Conservation (phyloP, 169 alveolate species). For the Theileria equi region DNA sequence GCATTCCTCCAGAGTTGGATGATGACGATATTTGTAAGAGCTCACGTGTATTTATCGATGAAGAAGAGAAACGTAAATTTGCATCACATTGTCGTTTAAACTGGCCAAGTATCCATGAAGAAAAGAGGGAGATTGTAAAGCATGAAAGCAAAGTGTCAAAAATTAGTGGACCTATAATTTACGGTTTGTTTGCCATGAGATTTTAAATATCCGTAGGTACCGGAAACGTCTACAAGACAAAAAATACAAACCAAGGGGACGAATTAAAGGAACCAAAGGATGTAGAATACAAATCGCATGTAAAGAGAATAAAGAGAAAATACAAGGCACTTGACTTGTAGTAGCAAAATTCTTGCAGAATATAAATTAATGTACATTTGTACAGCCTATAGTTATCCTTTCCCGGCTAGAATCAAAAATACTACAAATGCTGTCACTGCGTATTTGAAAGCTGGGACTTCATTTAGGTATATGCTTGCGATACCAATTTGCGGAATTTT, state of each 20-base stretch:
- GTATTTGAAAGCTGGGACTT: conserved; percentile 69
- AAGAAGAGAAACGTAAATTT: conserved; percentile 53
- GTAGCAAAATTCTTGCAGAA: background rate
- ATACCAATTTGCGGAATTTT: conserved; percentile 90
- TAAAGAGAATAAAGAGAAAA: background rate
- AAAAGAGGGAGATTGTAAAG: background rate
- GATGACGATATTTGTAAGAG: conserved; percentile 45
- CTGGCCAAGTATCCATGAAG: conserved; percentile 31
- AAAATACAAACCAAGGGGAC: background rate
- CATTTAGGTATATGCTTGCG: conserved; percentile 87
- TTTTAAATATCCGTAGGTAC: no score
- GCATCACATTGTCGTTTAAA: conserved; percentile 45
- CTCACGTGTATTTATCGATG: conserved; percentile 14
- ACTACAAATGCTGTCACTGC: conserved; percentile 20
- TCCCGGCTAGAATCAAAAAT: conserved; percentile 43
- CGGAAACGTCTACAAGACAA: no score
- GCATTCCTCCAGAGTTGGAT: conserved; percentile 23
- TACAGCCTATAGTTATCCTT: conserved; percentile 14
- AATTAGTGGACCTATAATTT: conserved; percentile 12
- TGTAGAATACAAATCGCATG: background rate
- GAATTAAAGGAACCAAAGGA: conserved; percentile 3
- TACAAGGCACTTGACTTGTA: background rate
- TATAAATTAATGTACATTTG: background rate
- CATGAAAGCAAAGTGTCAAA: background rate
- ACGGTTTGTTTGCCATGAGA: conserved; percentile 13